Conservation (phyloP, 441 rosid species). For the Populus hybrid region DNA sequence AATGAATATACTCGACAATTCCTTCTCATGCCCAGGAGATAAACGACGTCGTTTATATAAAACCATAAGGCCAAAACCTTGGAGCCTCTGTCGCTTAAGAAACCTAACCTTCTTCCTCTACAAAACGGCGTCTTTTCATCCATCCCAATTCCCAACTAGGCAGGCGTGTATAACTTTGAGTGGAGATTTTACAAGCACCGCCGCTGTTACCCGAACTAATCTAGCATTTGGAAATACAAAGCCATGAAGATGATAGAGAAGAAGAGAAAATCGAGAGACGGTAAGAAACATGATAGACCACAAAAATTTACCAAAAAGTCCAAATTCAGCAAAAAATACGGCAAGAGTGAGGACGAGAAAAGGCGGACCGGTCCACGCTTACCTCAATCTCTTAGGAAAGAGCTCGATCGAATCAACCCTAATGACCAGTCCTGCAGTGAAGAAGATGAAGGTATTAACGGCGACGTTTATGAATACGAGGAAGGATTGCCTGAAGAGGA, state of each 20-base stretch:
- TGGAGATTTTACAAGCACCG: not conserved
- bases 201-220: not conserved
- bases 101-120: not conserved
- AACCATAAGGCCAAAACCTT: no score
- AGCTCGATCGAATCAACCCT: constrained; percentile 39
- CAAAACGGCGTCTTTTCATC: not conserved
- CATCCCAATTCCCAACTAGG: not conserved
- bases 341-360: not conserved
- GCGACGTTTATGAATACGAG: constrained; percentile 80
- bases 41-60: no score
- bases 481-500: constrained; percentile 68
- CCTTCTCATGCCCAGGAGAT: no score
- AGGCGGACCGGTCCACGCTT: constrained; percentile 54
- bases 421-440: constrained; percentile 6
- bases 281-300: not conserved
- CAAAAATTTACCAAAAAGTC: constrained; percentile 21
- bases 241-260: constrained; percentile 31
- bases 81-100: not conserved
- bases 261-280: constrained; percentile 36
- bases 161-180: not conserved
- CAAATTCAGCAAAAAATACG: constrained; percentile 19
- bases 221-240: not conserved
- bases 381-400: constrained; percentile 49
- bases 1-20: no score
- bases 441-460: constrained; percentile 30